Evolutionary conservation across 106 monocot species (phyloP), one percentile per base, ranked within the genome.

Genomic region (Dendrobium huoshanense): DNA sequence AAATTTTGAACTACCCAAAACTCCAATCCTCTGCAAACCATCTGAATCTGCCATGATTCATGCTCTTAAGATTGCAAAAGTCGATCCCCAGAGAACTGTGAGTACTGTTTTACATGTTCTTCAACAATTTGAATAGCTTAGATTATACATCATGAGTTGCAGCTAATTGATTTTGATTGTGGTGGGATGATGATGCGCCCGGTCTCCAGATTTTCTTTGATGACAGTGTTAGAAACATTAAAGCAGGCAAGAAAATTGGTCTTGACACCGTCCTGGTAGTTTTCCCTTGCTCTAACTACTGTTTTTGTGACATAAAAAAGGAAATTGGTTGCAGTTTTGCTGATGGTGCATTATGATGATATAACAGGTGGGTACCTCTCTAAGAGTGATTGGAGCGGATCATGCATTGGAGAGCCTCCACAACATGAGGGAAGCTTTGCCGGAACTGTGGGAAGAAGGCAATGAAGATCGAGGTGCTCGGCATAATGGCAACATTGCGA

Each of bases 21-120:
- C 94, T 7, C 92, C 94, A 7, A 80, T 97, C 24, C 56, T 89
- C 9, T 97, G 97, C 88, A 97, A 97, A 79, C 94, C 97, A 77
- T 87, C 89, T 40, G 87, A 86, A 65, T 86, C 85, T 16, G 94
- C 97, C 68, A 92, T 92, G 86, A 80, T 82, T 13, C 75, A 81
- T 22, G 92, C 97, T 37, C 85, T 92, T 45, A 80, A 87, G 75
- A 90, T 97, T 49, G 94, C 94, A 5, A 85, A 91, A 61, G 79
- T 97, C 40, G 73, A 92, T 68, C 92, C 97, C 49, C 80, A 84
- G 48, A 90, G 82, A 86, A 89, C 94, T 9, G 92, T 97, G 80
- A 80, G 88, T 79, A 3, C 16, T 44, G 4, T 49, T 47, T 9
- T 37, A 37, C 37, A 37, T 3, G 3, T 37, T 37, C 41, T 73